Conservation (phyloP, 1,284 basidiomycete genomes). For the Coniophora puteana region DNA sequence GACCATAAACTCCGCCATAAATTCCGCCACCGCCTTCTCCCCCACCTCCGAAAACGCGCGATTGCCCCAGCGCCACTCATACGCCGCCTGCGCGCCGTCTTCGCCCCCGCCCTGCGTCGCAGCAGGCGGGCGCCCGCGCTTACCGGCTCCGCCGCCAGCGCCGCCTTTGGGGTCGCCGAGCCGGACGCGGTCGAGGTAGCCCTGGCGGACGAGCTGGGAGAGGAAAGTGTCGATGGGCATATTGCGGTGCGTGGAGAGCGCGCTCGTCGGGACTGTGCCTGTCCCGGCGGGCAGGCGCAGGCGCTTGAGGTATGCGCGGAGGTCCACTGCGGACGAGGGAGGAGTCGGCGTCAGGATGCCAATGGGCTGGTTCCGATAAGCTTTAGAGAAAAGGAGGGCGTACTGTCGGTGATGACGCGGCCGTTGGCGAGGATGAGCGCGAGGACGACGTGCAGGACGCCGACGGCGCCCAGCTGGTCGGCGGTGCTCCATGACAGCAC, state of each 20-base stretch:
- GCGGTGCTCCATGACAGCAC: conserved; percentile 64
- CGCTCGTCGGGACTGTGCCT: conserved; percentile 42
- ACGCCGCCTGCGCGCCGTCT: conserved; percentile 47
- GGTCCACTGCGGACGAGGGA: conserved; percentile 41
- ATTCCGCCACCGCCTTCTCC: conserved; percentile 59
- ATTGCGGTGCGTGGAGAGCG: conserved; percentile 43
- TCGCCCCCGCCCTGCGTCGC: conserved; percentile 46
- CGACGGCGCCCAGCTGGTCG: conserved; percentile 61
- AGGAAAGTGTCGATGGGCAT: conserved; percentile 58
- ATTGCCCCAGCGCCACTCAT: conserved; percentile 77
- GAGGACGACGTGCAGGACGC: conserved; percentile 67
- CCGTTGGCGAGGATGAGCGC: conserved; percentile 71
- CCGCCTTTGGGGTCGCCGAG: conserved; percentile 41
- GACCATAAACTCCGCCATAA: conserved; percentile 75
- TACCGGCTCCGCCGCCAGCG: conserved; percentile 40
- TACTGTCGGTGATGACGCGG: conserved; percentile 62
- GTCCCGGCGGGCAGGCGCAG: conserved; percentile 48
- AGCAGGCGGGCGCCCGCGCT: conserved; percentile 44
- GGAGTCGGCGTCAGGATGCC: too few species aligned
- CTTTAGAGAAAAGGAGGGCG: conserved; percentile 19
- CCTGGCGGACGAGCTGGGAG: conserved; percentile 52
- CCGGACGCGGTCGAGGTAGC: conserved; percentile 59
- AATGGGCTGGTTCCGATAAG: conserved; percentile 8
- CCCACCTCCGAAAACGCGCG: conserved; percentile 73
- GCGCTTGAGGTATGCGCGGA: conserved; percentile 57